phyloP scores from a whole-genome alignment of 352 stramenopile species.

The Phytophthora chlamydospora region DNA sequence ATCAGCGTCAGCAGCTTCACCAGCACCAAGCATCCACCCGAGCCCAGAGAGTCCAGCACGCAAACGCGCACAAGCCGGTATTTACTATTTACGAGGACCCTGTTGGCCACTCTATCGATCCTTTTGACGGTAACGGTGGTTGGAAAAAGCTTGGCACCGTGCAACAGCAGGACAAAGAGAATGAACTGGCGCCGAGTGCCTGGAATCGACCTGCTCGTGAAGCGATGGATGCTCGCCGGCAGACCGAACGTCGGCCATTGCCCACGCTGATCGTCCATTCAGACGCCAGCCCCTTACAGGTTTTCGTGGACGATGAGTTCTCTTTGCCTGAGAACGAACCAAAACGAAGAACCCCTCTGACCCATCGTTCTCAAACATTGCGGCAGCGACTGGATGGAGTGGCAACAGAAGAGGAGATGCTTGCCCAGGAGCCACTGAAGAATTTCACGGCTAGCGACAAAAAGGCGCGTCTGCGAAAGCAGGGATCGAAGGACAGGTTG shows the following conservation, averaged over 20 bases:
- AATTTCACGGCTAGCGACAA: constrained; percentile 60
- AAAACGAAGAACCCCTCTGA: constrained; percentile 39
- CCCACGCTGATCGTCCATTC: constrained; percentile 11
- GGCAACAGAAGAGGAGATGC: constrained; percentile 77
- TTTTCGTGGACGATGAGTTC: constrained; percentile 85
- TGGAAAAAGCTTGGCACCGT: constrained; percentile 72
- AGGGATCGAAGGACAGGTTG: constrained; percentile 12
- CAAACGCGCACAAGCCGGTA: constrained; percentile 82
- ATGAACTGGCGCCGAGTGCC: constrained; percentile 51
- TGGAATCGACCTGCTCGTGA: constrained; percentile 48
- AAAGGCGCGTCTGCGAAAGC: constrained; percentile 25
- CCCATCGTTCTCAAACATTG: constrained; percentile 65
- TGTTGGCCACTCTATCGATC: constrained; percentile 54
- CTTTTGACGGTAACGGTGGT: constrained; percentile 61
- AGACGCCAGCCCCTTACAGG: constrained; percentile 51
- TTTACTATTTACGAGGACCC: constrained; percentile 86
- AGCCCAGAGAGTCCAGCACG: constrained; percentile 59
- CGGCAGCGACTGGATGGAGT: constrained; percentile 74
- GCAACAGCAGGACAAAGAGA: constrained; percentile 85
- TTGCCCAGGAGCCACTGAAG: constrained; percentile 77
- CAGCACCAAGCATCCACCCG: constrained; percentile 67
- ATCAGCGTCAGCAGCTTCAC: constrained; percentile 63
- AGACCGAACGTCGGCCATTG: constrained; percentile 8
- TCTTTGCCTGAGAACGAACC: constrained; percentile 25
- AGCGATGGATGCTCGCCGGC: constrained; percentile 3